These are phyloP conservation scores for Pyrenula massariospora DNA, from an alignment of 495 filamentous ascomycete genomes.

Conservation along the genomic window DNA sequence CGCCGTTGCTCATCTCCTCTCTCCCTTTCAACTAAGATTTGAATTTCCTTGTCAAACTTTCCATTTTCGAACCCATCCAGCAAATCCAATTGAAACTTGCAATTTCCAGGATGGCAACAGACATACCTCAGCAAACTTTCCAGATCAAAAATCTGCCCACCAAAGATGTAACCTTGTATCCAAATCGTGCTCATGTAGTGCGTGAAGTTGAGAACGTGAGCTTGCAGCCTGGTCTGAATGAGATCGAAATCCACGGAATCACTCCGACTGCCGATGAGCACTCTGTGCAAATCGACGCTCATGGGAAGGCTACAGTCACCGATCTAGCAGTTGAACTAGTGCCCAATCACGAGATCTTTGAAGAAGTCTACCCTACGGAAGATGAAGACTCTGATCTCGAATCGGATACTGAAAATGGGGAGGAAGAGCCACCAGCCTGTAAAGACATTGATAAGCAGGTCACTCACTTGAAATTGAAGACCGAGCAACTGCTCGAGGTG, in stretches of 20 bases:
- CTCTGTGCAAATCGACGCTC: constrained; percentile 61
- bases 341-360: constrained; percentile 43
- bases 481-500: constrained; percentile 16
- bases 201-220: constrained; percentile 49
- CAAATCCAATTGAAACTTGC: background rate
- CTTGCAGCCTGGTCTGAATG: constrained; percentile 43
- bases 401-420: constrained; percentile 1
- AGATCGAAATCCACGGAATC: constrained; percentile 54
- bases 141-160: constrained; percentile 42
- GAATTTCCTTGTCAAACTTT: background rate
- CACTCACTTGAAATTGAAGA: constrained; percentile 8
- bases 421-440: constrained; percentile 11
- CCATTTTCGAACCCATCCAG: background rate
- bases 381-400: constrained; percentile 23
- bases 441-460: constrained; percentile 12
- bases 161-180: constrained; percentile 49
- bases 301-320: constrained; percentile 45
- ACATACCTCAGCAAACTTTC: constrained; percentile 6
- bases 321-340: constrained; percentile 54
- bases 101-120: background rate
- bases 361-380: constrained; percentile 42
- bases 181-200: constrained; percentile 46
- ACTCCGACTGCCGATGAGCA: constrained; percentile 51
- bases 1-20: background rate
- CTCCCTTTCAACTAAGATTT: background rate